Base-by-base conservation (phyloP, 1,139 yeast species). In the Scheffersomyces cryptocercus region DNA sequence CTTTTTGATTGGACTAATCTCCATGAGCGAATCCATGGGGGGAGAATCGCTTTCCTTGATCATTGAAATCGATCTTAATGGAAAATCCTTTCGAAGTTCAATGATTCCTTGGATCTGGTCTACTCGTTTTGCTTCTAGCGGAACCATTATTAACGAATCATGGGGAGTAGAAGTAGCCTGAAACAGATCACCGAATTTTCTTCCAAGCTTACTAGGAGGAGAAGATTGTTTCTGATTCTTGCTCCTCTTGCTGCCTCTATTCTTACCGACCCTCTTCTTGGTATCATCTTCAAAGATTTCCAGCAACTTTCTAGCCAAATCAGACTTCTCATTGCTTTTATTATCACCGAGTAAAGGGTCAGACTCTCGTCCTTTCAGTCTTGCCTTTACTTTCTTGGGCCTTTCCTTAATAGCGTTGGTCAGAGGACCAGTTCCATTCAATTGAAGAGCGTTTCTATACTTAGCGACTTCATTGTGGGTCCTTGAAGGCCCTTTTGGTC, bases 281-380 rank as follows among this genome's bases (percentile, higher is more conserved):
- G 59, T 59, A 15, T 54, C 47, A 14, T 55, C 39, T 39, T 67
- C 70, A 48, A 70, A 70, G 24, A 59, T 46, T 35, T 65, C 71
- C 24, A 70, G 74, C 33, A 70, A 54, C 42, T 53, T 60, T 29
- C 69, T 68, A 5, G 75, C 75, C 35, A 31, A 31, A 13, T 11
- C 35, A 4, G 15, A 31, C 4, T 6, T 6, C 2, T 6, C 26
- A 20, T 20, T 20, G 26, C 5, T 20, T 13, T 13, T 13, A 13
- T 13, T 13, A 13, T 13, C 14, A 6, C 7, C 26, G 3, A 20
- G 3, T 20, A 20, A 20, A 6, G 9, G 8, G 7, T 2, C 26
- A 20, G 7, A 20, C 26, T 20, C 26, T 7, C 20, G 20, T 20
- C 1, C 20, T 5, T 20, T 20, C 8, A 20, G 8, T 20, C 26